Conservation (phyloP, 2,329 filamentous ascomycete genomes). For the Trichoderma simmonsii region DNA sequence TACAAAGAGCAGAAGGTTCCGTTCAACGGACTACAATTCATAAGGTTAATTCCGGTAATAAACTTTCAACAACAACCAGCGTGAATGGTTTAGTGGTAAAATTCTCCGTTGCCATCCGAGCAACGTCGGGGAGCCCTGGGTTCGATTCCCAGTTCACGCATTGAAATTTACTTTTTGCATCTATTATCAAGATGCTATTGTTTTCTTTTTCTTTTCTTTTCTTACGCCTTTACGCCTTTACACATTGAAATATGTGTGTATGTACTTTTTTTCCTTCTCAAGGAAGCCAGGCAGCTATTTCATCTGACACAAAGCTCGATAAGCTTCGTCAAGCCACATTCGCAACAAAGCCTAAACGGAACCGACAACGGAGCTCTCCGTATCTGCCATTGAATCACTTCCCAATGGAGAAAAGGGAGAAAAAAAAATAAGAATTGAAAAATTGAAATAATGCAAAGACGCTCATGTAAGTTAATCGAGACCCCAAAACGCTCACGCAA, state of each 20-base stretch:
- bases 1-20: neutral
- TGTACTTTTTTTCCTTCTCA: neutral
- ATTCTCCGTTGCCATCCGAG: conserved; percentile 34
- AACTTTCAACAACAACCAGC: conserved; percentile 2
- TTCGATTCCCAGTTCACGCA: conserved; percentile 36
- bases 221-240: too few relatives aligned
- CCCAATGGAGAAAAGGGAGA: neutral
- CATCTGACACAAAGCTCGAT: neutral
- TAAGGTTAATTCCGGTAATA: rapidly evolving
- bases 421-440: neutral
- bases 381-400: neutral
- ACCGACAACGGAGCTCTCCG: neutral
- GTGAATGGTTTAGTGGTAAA: conserved; percentile 30
- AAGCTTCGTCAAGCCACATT: neutral
- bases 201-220: neutral
- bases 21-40: neutral
- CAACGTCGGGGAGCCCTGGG: conserved; percentile 34
- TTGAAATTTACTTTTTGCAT: conserved; percentile 12
- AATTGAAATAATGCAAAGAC: neutral
- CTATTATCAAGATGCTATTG: neutral
- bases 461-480: neutral
- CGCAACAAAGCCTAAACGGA: neutral
- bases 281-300: neutral
- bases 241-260: neutral
- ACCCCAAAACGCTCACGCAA: neutral